Base-by-base conservation (phyloP, 164 flowering plant species). In the Aristolochia californica region DNA sequence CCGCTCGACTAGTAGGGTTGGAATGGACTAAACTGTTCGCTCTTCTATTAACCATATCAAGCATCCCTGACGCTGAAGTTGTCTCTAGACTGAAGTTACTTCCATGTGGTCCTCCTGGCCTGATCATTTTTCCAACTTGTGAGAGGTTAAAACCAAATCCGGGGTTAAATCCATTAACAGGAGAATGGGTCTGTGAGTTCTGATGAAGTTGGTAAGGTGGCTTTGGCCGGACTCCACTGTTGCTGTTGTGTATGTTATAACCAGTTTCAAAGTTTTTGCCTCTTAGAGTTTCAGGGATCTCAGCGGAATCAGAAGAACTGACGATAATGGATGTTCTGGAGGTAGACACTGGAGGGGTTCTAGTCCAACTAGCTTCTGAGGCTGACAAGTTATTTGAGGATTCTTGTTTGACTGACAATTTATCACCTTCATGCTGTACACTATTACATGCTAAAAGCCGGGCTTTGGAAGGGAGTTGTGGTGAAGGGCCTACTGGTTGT, bases 201-300 rank as follows among this genome's bases (percentile, higher is more conserved):
- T 67, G 71, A 58, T 54, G 72, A 49, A 60, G 55, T 68, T 70
- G 77, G 40, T 62, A 62, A 43, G 63, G 61, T n/a, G 69, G 54
- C 48, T 53, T 72, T 9, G 63, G 64, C 22, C 58, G 55, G 21
- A 53, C 34, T 27, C 61, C 40, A 51, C 52, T 43, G 52, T 54
- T 40, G 45, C 58, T 59, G 57, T 65, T 56, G 23, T 43, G 43
- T 49, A 59, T 53, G 60, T 45, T 45, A 13, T 38, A 61, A 59
- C 67, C 78, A 58, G 48, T 59, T 55, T 57, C 72, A 56, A 63
- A 57, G 61, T 64, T 68, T 13, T 63, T 49, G 45, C 56, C 65
- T 61, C 71, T 64, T 10, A 16, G 48, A 48, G 63, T 25, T 59
- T 65, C 77, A 23, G 48, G 25, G 14, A 44, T 61, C 56, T 63